A percentile compares a stretch with the other conserved stretches of the same genome.
phyloP scores from a whole-genome alignment of 176 grass and related monocot species.

The Microstegium vimineum region DNA sequence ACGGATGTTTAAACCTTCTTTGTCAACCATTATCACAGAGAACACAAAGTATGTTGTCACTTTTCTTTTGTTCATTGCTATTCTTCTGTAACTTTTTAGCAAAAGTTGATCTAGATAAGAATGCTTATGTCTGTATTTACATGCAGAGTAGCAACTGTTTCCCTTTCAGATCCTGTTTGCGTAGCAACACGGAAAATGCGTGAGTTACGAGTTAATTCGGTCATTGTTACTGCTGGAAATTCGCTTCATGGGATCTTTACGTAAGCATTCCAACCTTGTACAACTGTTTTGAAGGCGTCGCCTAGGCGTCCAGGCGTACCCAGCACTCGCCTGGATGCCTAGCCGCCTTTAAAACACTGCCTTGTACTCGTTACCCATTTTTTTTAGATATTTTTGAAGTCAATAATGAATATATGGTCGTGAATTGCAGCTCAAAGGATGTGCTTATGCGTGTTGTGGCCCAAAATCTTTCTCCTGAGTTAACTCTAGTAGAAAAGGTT shows the following conservation, averaged over 20 bases:
- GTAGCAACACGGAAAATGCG: slow-evolving; percentile 86
- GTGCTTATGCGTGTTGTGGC: slow-evolving; percentile 94
- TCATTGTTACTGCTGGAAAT: slow-evolving; percentile 70
- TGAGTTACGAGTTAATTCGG: slow-evolving; percentile 74
- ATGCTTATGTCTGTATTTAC: slow-evolving; percentile 12
- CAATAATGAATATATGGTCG: slow-evolving; percentile 18
- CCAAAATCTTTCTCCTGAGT: slow-evolving; percentile 81
- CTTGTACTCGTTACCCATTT: background rate
- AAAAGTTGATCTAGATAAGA: slow-evolving; percentile 9
- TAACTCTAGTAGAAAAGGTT: slow-evolving; percentile 98
- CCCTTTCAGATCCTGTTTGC: slow-evolving; percentile 83
- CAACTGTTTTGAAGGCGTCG: no score
- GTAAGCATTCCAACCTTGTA: slow-evolving; percentile 41
- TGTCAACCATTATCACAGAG: slow-evolving; percentile 77
- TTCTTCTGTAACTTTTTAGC: slow-evolving; percentile 1
- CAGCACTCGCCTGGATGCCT: no score
- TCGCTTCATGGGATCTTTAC: slow-evolving; percentile 81
- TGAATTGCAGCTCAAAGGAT: slow-evolving; percentile 85
- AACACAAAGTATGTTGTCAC: slow-evolving; percentile 56
- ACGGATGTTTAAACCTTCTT: slow-evolving; percentile 84
- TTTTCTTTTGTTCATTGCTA: background rate
- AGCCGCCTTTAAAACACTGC: no score
- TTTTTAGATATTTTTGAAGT: background rate
- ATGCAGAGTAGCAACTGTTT: slow-evolving; percentile 73
- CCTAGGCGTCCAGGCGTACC: no score